Percentiles rank a stretch among this genome's conserved stretches.
phyloP scores from a whole-genome alignment of 257 asterid species.

The Salvia splendens region DNA sequence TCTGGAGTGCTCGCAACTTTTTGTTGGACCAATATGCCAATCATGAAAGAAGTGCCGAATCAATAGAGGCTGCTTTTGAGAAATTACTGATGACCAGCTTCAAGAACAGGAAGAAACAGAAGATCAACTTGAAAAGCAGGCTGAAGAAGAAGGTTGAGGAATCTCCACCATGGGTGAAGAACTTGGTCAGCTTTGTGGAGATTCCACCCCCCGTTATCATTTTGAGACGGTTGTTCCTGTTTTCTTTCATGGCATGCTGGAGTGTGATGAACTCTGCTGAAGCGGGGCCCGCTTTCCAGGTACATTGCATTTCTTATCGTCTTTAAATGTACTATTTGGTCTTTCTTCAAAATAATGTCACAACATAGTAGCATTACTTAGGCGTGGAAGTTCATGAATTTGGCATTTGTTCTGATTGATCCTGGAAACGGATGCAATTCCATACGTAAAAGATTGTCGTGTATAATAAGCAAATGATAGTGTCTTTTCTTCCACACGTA shows the following conservation, averaged over 20 bases:
- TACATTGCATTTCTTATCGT: slow-evolving; percentile 32
- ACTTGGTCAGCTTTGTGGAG: slow-evolving; percentile 81
- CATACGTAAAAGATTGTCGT: not conserved
- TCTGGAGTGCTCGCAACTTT: slow-evolving; percentile 94
- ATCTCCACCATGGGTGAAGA: slow-evolving; percentile 95
- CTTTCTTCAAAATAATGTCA: not conserved
- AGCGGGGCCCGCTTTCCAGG: slow-evolving; percentile 99
- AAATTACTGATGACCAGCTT: slow-evolving; percentile 82
- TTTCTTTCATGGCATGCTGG: slow-evolving; percentile 96
- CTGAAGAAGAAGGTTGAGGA: slow-evolving; percentile 94
- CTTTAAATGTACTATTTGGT: not conserved
- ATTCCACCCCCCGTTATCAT: slow-evolving; percentile 81
- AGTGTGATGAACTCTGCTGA: slow-evolving; percentile 95
- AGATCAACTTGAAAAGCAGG: slow-evolving; percentile 85
- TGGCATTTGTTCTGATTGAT: not conserved
- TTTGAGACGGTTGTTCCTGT: slow-evolving; percentile 84
- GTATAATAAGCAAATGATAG: slow-evolving; percentile 3
- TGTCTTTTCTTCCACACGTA: not conserved
- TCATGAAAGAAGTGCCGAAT: slow-evolving; percentile 81
- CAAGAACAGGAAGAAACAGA: slow-evolving; percentile 73
- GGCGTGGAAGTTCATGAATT: not conserved
- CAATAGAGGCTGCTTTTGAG: slow-evolving; percentile 94
- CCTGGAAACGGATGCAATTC: not conserved
- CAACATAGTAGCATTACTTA: not conserved
- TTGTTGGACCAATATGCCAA: slow-evolving; percentile 70